Base-by-base conservation (phyloP, 2,329 filamentous ascomycete species). In the Colletotrichum horii region DNA sequence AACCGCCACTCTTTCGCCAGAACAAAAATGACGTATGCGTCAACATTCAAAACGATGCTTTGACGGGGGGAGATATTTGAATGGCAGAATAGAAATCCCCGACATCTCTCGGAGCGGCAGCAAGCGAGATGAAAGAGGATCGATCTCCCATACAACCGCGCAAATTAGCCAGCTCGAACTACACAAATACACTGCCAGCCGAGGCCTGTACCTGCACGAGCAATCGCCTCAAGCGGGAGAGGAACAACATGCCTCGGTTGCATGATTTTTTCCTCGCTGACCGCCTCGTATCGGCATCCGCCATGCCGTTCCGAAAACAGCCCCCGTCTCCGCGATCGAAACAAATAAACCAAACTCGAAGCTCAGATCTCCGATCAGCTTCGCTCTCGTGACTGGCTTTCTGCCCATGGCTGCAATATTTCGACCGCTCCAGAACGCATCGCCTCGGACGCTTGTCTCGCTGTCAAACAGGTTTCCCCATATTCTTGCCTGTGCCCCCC, bases 261-360 rank as follows among this genome's bases (percentile, higher is more conserved):
- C 43, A 30, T 68, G 69, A 26, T 52, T 66, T 28, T 28, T 28
- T 28, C 24, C 19, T 32, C 38, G 28, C 36, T 52, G 61, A 58
- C 72, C 52, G 52, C 61, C 67, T 70, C 69, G 38, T 74, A 32
- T 43, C 24, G 58, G 71, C 28, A 28, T 30, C 48, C 60, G 60
- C 48, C 65, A 36, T 1, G 34, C 48, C 62, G 69, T 68, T 75
- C 70, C 70, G 70, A 75, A 75, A 73, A 43, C 73, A 73, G 62
- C 16, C 14, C 36, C 58, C 32, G 52, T 38, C 43, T 68, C 64
- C 43, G 70, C 36, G 69, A 52, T 11, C n/a, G 43, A 52, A 7
- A 48, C 9, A n/a, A 48, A n/a, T 48, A 24, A 22, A n/a, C n/a
- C n/a, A n/a, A n/a, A n/a, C n/a, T n/a, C n/a, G n/a, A 24, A 28